phyloP scores from a whole-genome alignment of 257 asterid species.

The Capsicum pubescens region DNA sequence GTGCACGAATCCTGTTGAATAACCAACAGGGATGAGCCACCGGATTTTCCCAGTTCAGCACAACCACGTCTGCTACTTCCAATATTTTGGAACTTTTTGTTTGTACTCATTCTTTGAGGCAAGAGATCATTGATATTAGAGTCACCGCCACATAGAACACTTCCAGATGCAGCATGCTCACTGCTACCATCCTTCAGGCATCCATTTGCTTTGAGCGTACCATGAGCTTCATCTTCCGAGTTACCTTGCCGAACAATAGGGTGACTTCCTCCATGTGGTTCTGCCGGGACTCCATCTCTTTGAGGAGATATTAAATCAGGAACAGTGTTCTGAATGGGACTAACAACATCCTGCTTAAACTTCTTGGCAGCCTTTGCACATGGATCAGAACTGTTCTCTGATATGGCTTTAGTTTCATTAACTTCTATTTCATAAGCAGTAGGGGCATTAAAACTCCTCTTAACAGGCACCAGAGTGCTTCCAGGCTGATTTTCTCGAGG shows the following conservation, averaged over 20 bases:
- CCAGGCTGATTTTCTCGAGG: conserved; percentile 37
- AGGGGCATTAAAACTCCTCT: conserved; percentile 39
- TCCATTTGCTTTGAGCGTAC: conserved; percentile 28
- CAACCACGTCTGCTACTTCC: conserved; percentile 35
- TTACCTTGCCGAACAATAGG: not conserved
- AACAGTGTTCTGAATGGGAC: conserved; percentile 28
- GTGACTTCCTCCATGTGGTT: conserved; percentile 24
- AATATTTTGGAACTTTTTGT: conserved; percentile 39
- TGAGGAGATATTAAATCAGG: conserved; percentile 29
- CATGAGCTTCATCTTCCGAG: conserved; percentile 33
- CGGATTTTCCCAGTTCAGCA: conserved; percentile 31
- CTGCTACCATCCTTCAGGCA: conserved; percentile 30
- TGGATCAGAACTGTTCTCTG: conserved; percentile 39
- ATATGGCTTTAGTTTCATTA: conserved; percentile 29
- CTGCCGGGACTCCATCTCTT: conserved; percentile 36
- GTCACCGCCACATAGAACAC: conserved; percentile 27
- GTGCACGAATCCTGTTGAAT: conserved; percentile 20
- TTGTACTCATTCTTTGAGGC: conserved; percentile 37
- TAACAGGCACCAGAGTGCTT: conserved; percentile 41
- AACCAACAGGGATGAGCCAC: conserved; percentile 8
- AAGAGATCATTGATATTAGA: conserved; percentile 36
- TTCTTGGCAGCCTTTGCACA: conserved; percentile 43
- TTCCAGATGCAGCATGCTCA: conserved; percentile 33
- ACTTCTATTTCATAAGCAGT: conserved; percentile 38
- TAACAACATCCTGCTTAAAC: conserved; percentile 44